Base-by-base conservation (phyloP, 2,329 filamentous ascomycete species). In the Aspergillus ruber region DNA sequence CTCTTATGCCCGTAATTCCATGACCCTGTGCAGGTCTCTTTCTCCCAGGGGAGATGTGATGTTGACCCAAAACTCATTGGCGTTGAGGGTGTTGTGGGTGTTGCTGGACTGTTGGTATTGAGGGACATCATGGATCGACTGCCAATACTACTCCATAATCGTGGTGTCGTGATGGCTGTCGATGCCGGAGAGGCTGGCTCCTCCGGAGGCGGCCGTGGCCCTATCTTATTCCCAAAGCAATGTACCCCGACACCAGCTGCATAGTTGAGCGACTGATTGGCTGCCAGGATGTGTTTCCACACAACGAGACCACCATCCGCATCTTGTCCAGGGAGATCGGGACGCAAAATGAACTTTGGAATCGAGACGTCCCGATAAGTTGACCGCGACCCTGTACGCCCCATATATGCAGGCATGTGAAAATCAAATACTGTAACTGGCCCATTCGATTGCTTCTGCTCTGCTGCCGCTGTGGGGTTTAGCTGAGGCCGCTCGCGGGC, bases 201-300 rank as follows among this genome's bases (percentile, higher is more conserved):
- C 20, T 69, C 64, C 3, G 58, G 52, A 15, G 51, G 50, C 3
- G 59, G 49, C n/a, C 48, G 58, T 12, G 51, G 38, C 9, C 51
- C 50, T 25, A 46, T 56, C 23, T 57, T 60, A 47, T 53, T 57
- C 39, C 57, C 59, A 43, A 65, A 67, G 49, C 60, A 66, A 50
- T 65, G 58, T 9, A 62, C 57, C 3, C 62, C 63, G 32, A 65
- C 56, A 1, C 65, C 65, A 1, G 65, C 60, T 8, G 64, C 60
- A 48, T 67, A 71, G 25, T 60, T 62, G 20, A 65, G 56, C 43
- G 67, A 70, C 53, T 69, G 69, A 33, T 67, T 71, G 17, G 69
- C 63, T 12, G 65, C 59, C 23, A 74, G 60, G 6, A 74, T 55
- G 45, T 74, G 69, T 48, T 67, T 71, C 71, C 71, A 74, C 36